Evolutionary conservation across 345 rosid species (phyloP).

Genomic region (Salix koriyanagi): DNA sequence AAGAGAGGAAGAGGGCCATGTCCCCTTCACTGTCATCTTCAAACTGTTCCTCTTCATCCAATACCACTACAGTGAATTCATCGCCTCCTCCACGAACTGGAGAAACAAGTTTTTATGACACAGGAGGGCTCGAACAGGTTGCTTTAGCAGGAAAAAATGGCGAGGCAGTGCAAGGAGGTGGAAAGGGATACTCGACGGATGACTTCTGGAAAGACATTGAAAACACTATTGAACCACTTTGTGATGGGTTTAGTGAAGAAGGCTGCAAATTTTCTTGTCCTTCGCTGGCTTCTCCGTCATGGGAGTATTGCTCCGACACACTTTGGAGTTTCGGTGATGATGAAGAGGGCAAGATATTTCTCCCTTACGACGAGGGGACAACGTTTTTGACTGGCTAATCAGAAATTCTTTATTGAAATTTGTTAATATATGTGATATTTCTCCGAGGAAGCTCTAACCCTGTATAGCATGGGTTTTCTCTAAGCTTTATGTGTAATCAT

Average conservation of each 20-base stretch:
- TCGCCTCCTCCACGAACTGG: conserved; percentile 42
- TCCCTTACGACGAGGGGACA: conserved; percentile 42
- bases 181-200: conserved; percentile 59
- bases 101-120: conserved; percentile 68
- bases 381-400: conserved; percentile 43
- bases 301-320: conserved; percentile 57
- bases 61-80: conserved; percentile 41
- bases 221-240: conserved; percentile 44
- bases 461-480: conserved; percentile 36
- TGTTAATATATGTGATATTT: conserved; percentile 37
- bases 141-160: conserved; percentile 28
- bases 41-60: conserved; percentile 51
- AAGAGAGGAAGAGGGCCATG: conserved; percentile 47
- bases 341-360: conserved; percentile 57
- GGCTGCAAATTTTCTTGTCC: conserved; percentile 42
- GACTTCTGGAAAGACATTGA: conserved; percentile 90
- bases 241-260: conserved; percentile 45
- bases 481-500: conserved; percentile 30
- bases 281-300: conserved; percentile 46
- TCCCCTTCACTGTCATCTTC: conserved; percentile 52
- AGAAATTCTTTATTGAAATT: conserved; percentile 50
- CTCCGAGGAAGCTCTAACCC: conserved; percentile 38
- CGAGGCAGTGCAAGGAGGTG: conserved; percentile 38
- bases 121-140: conserved; percentile 50
- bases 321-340: conserved; percentile 70